A percentile compares a stretch with the other conserved stretches of the same genome.
These are phyloP conservation scores for Fistulinella cinereoalba DNA, from an alignment of 1,284 basidiomycete species.

Conservation along the genomic window DNA sequence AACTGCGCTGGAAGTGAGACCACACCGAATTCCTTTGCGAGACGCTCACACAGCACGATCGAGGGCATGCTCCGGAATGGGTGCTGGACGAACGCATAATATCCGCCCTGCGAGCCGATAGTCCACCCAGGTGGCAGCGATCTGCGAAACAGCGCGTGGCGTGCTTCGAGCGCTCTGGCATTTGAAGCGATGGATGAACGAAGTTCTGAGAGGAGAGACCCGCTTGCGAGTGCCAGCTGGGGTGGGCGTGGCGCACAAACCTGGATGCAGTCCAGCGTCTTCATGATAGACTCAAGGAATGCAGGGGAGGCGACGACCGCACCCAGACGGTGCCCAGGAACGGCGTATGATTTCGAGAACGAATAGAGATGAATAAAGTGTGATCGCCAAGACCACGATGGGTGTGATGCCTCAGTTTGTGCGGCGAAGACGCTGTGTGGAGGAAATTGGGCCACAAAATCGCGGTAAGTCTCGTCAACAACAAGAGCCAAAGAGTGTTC, in stretches of 20 bases:
- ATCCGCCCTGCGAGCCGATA: constrained; percentile 68
- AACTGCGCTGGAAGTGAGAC: constrained; percentile 68
- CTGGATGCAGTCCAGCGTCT: constrained; percentile 75
- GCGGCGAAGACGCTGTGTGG: constrained; percentile 59
- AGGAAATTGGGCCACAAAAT: constrained; percentile 61
- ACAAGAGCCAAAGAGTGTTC: constrained; percentile 68
- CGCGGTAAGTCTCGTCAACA: constrained; percentile 87
- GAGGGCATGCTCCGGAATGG: constrained; percentile 55
- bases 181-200: constrained; percentile 53
- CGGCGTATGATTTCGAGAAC: constrained; percentile 80
- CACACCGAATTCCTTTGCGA: constrained; percentile 66
- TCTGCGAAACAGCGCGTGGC: constrained; percentile 60
- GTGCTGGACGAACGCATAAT: constrained; percentile 75
- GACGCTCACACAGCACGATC: constrained; percentile 54
- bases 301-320: constrained; percentile 64
- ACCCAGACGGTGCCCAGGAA: constrained; percentile 85
- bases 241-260: constrained; percentile 75
- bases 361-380: constrained; percentile 75
- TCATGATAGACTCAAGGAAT: constrained; percentile 56
- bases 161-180: constrained; percentile 49
- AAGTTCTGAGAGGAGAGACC: constrained; percentile 33
- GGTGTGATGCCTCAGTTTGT: no score
- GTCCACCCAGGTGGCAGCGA: constrained; percentile 51
- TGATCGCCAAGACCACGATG: constrained; percentile 55
- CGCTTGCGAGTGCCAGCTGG: constrained; percentile 52